Percentiles rank a stretch among this genome's conserved stretches.
phyloP scores from a whole-genome alignment of 306 rosid genomes.

The Cucumis melo region DNA sequence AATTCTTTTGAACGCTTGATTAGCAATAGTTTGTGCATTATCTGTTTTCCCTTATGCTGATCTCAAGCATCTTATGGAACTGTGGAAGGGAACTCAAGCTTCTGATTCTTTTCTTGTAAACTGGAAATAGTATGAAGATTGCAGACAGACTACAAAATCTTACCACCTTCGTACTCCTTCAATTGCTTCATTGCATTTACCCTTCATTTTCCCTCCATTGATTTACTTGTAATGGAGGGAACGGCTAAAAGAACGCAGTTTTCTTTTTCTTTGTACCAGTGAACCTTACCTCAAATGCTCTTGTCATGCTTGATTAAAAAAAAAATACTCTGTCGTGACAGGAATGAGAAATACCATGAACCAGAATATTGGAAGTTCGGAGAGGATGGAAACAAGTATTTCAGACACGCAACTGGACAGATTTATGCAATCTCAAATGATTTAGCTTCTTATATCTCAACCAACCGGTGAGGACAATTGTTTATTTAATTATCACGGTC shows the following conservation, averaged over 20 bases:
- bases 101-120: neutral
- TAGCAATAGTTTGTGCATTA: neutral
- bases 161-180: neutral
- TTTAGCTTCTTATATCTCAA: constrained; percentile 3
- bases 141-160: neutral
- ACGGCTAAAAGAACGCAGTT: neutral
- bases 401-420: constrained; percentile 10
- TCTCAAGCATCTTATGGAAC: neutral
- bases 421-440: constrained; percentile 12
- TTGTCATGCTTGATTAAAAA: neutral
- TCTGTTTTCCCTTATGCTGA: neutral
- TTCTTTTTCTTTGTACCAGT: neutral
- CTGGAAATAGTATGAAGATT: neutral
- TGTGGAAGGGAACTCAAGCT: neutral
- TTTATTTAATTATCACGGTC: neutral
- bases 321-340: neutral
- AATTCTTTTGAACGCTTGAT: neutral
- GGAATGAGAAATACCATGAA: constrained; percentile 5
- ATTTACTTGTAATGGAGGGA: neutral
- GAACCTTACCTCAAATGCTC: neutral
- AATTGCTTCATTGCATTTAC: neutral
- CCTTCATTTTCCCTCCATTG: neutral
- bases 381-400: constrained; percentile 6
- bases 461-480: neutral
- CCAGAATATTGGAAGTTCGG: constrained; percentile 4